Conservation (phyloP, 495 filamentous ascomycete species). For the Staphylotrichum tortipilum region DNA sequence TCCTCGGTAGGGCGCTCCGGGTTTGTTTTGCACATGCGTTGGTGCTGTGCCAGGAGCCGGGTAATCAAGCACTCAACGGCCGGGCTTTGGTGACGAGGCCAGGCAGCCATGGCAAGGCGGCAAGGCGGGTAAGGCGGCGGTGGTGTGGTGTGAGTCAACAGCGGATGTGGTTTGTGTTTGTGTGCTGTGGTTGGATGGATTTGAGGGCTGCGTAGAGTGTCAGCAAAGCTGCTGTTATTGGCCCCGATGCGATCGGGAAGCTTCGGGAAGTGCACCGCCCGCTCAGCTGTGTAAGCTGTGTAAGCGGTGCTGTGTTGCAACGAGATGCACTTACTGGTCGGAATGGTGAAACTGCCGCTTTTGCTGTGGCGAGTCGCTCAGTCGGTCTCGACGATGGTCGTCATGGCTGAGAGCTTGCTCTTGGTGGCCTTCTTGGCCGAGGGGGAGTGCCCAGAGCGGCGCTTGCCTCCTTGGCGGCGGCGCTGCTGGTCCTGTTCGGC, state of each 20-base stretch:
- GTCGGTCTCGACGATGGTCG: conserved; percentile 40
- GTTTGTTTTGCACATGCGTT: no score
- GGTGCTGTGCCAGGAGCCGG: background rate
- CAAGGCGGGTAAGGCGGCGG: no score
- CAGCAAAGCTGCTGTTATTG: conserved; percentile 2
- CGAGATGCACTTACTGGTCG: background rate
- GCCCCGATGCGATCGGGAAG: background rate
- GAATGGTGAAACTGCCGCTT: background rate
- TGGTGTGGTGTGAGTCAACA: conserved; percentile 1
- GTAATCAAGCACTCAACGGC: no score
- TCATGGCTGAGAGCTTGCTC: conserved; percentile 38
- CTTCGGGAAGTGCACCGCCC: conserved; percentile 9
- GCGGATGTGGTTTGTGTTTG: no score
- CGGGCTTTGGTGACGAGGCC: background rate
- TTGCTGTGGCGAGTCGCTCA: conserved; percentile 5
- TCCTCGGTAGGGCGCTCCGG: conserved; percentile 4
- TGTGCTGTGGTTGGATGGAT: background rate
- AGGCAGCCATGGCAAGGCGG: no score
- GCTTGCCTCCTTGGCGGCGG: background rate
- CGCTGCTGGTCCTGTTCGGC: conserved; percentile 25
- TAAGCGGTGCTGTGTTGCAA: conserved; percentile 1
- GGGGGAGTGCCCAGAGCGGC: conserved; percentile 13
- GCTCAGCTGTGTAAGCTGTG: background rate
- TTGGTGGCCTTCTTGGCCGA: conserved; percentile 37
- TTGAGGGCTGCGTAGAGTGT: no score